Percentiles rank a stretch among this genome's conserved stretches.
Evolutionary conservation across 345 rosid species (phyloP).

Genomic region (Eutrema yunnanense): DNA sequence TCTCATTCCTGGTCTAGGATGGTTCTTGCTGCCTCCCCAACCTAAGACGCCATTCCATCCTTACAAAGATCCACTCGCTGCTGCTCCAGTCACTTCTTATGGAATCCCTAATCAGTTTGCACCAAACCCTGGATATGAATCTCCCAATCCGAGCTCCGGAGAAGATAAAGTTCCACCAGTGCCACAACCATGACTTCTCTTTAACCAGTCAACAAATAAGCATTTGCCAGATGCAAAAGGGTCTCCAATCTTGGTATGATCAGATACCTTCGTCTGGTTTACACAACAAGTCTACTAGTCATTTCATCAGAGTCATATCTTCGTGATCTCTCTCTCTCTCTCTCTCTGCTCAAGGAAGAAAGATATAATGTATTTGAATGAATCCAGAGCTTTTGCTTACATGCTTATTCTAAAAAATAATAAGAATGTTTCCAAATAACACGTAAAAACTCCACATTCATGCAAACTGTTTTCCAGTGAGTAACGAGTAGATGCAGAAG

Average conservation of each 20-base stretch:
- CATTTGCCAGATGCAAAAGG: neutral
- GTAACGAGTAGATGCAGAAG: neutral
- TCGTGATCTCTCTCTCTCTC: neutral
- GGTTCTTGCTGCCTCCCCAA: slow-evolving; percentile 42
- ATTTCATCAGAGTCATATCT: neutral
- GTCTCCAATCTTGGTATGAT: neutral
- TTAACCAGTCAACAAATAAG: neutral
- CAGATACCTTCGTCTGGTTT: neutral
- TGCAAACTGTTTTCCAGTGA: neutral
- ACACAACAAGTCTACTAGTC: neutral
- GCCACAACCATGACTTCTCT: slow-evolving; percentile 33
- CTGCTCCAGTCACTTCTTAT: neutral
- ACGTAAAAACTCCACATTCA: neutral
- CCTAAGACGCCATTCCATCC: slow-evolving; percentile 9
- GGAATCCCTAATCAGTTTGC: slow-evolving; percentile 33
- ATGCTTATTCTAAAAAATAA: neutral
- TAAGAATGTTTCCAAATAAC: neutral
- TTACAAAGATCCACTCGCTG: neutral
- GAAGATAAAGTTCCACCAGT: slow-evolving; percentile 27
- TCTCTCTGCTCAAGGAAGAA: neutral
- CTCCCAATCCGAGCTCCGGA: slow-evolving; percentile 32
- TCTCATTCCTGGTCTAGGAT: slow-evolving; percentile 52
- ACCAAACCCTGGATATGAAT: slow-evolving; percentile 54
- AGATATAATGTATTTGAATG: neutral
- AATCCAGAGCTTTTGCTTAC: neutral